Conservation (phyloP, 441 rosid species). For the Melastoma candidum region DNA sequence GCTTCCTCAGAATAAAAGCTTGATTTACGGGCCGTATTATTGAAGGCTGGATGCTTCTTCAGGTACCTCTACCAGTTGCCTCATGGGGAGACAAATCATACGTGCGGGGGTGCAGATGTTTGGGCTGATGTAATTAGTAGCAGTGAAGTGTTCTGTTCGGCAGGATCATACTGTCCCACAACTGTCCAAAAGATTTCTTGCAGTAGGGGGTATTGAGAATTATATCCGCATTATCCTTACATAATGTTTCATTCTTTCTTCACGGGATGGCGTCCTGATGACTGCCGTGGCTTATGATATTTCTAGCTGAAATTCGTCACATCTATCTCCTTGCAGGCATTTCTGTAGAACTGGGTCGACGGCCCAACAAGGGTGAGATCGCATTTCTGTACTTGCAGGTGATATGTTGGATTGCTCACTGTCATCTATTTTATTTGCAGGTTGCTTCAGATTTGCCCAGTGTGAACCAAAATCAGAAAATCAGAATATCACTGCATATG, state of each 20-base stretch:
- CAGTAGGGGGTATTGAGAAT: constrained; percentile 60
- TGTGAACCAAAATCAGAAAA: constrained; percentile 66
- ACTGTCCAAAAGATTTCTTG: constrained; percentile 63
- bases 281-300: background rate
- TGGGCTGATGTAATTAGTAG: constrained; percentile 81
- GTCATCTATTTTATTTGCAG: constrained; percentile 36
- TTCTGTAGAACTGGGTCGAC: constrained; percentile 89
- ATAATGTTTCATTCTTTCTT: background rate
- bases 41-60: constrained; percentile 39
- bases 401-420: background rate
- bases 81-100: constrained; percentile 58
- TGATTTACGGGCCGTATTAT: background rate
- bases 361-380: constrained; percentile 37
- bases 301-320: background rate
- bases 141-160: constrained; percentile 70
- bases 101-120: constrained; percentile 89
- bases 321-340: constrained; percentile 37
- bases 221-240: constrained; percentile 14
- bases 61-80: constrained; percentile 84
- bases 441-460: constrained; percentile 63
- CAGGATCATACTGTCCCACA: constrained; percentile 91
- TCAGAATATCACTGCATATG: constrained; percentile 86
- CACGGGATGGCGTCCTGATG: constrained; percentile 5
- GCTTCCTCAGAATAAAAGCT: background rate
- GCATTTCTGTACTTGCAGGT: background rate